These are phyloP conservation scores for Penicillium herquei DNA, from an alignment of 495 filamentous ascomycete genomes.

Conservation along the genomic window DNA sequence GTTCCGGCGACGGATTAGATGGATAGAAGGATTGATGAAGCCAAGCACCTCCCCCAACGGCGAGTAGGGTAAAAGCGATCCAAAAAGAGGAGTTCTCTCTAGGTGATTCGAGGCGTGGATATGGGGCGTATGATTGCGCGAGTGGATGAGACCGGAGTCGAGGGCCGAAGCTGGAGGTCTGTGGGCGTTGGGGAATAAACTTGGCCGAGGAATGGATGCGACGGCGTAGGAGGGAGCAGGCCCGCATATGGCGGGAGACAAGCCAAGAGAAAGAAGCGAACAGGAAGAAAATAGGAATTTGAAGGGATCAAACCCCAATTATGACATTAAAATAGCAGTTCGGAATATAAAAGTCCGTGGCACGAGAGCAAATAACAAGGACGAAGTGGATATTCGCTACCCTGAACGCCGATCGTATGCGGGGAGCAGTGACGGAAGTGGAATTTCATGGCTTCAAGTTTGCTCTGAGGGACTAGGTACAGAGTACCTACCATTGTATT, in stretches of 20 bases:
- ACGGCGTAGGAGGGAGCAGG: conserved; percentile 31
- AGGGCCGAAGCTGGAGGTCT: conserved; percentile 19
- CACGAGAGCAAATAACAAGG: conserved; percentile 1
- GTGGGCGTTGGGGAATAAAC: conserved; percentile 24
- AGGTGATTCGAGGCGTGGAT: conserved; percentile 20
- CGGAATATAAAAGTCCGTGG: neutral
- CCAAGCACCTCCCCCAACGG: conserved; percentile 36
- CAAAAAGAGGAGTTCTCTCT: conserved; percentile 41
- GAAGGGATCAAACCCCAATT: neutral
- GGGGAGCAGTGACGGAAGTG: neutral
- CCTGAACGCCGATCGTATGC: neutral
- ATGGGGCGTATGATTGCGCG: conserved; percentile 31
- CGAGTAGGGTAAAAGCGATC: conserved; percentile 36
- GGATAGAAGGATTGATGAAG: conserved; percentile 32
- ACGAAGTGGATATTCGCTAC: neutral
- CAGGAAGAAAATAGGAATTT: conserved; percentile 7
- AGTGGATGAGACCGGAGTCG: conserved; percentile 21
- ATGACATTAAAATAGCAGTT: no score
- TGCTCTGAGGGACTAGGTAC: no score
- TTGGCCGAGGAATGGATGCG: conserved; percentile 36
- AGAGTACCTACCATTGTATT: no score
- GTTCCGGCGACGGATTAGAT: neutral
- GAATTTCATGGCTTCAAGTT: neutral
- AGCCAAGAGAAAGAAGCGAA: conserved; percentile 4
- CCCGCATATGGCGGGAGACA: conserved; percentile 37